Evolutionary conservation across 1,139 yeast genomes (phyloP).

Genomic region (Suhomyces kunorum): DNA sequence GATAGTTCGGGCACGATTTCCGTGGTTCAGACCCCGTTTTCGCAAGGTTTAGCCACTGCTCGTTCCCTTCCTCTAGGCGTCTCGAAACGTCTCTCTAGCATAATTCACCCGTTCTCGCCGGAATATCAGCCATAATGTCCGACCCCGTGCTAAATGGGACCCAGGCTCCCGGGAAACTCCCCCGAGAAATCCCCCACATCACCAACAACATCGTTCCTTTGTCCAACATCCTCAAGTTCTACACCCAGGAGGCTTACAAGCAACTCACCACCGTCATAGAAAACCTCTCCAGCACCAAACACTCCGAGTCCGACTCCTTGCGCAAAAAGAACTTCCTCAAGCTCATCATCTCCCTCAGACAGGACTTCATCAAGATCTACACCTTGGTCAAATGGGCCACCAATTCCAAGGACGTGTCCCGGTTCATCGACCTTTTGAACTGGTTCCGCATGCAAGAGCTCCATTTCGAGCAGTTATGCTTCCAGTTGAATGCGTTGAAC

Average conservation of each 20-base stretch:
- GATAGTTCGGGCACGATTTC: neutral
- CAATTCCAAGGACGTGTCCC: constrained; percentile 66
- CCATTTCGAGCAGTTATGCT: constrained; percentile 58
- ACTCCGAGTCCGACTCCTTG: constrained; percentile 52
- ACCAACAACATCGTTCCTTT: constrained; percentile 70
- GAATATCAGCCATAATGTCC: neutral
- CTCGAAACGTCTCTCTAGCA: no score
- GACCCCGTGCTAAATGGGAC: constrained; percentile 2
- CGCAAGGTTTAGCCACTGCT: no score
- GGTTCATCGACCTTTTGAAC: constrained; percentile 78
- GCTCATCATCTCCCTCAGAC: constrained; percentile 67
- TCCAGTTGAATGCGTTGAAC: constrained; percentile 58
- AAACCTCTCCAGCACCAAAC: constrained; percentile 42
- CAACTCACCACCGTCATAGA: constrained; percentile 65
- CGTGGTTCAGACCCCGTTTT: neutral
- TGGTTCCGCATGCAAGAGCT: constrained; percentile 81
- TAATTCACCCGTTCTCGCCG: neutral
- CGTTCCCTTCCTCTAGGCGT: no score
- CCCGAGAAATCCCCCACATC: constrained; percentile 63
- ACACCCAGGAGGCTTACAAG: constrained; percentile 63
- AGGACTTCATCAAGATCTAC: constrained; percentile 79
- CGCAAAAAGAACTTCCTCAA: constrained; percentile 71
- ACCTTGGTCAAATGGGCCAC: constrained; percentile 88
- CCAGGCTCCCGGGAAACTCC: constrained; percentile 1
- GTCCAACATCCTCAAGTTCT: constrained; percentile 55